phyloP scores from a whole-genome alignment of 345 rosid genomes.

The Melaleuca alternifolia region DNA sequence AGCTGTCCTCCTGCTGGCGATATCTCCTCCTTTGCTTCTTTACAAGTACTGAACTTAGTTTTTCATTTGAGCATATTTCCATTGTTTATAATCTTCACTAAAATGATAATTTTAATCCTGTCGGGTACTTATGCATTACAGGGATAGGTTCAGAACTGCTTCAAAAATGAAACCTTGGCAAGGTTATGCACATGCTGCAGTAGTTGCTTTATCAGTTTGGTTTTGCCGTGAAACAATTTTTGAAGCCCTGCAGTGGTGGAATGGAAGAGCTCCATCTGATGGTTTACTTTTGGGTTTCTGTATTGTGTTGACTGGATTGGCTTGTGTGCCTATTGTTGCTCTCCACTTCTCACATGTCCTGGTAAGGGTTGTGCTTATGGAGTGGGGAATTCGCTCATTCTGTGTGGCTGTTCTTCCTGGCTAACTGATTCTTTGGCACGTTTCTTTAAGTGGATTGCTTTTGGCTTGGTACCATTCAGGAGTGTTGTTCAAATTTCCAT shows the following conservation, averaged over 20 bases:
- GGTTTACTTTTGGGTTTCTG: slow-evolving; percentile 92
- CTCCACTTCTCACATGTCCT: slow-evolving; percentile 87
- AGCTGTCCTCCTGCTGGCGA: slow-evolving; percentile 71
- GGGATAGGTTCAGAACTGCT: slow-evolving; percentile 73
- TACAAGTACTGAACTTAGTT: slow-evolving; percentile 47
- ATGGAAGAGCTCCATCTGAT: slow-evolving; percentile 89
- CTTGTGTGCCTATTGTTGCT: slow-evolving; percentile 83
- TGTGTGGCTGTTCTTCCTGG: neutral
- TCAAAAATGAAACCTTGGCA: slow-evolving; percentile 98
- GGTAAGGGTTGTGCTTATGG: slow-evolving; percentile 32
- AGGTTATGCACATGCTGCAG: slow-evolving; percentile 78
- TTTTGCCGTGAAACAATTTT: slow-evolving; percentile 93
- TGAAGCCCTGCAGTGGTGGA: slow-evolving; percentile 97
- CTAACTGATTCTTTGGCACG: neutral
- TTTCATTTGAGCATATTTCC: neutral
- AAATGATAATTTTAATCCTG: neutral
- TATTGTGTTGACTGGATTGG: slow-evolving; percentile 71
- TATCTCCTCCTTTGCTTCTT: slow-evolving; percentile 87
- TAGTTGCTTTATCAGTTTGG: slow-evolving; percentile 86
- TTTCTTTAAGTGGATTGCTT: neutral
- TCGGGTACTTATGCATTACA: slow-evolving; percentile 19
- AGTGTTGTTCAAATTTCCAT: neutral
- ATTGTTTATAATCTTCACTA: neutral
- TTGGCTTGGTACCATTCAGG: neutral
- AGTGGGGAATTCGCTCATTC: neutral